Evolutionary conservation across 78 protist species (phyloP), one percentile per base, ranked within the genome.

Genomic region (Capsaspora owczarzaki): DNA sequence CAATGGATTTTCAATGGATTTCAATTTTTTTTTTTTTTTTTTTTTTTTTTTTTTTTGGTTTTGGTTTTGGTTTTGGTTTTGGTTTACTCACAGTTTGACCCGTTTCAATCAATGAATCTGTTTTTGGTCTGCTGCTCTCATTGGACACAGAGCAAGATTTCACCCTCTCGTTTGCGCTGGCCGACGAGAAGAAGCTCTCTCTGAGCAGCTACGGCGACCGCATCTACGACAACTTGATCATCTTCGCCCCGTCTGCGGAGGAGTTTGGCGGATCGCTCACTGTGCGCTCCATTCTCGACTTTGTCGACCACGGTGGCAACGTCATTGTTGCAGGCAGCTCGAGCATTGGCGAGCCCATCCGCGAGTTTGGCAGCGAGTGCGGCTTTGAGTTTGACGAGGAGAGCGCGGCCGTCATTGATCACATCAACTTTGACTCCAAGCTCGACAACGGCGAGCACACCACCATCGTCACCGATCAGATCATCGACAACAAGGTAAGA

Each of bases 331-430:
- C 90, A 2, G 90, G 74, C 61, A 35, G 46, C 49, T 19, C 61
- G n/a, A 42, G 42, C 19, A 41, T 85, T 25, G 56, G 87, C 27
- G 94, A 87, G 31, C 83, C 89, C 31, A 44, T 88, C 61, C 87
- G 90, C 78, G 91, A 87, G 68, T 41, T 91, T 42, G 89, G 90
- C 25, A 23, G 76, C 33, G 89, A 85, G 56, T 78, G 87, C 78
- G 90, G 90, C 66, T 61, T 87, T 41, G 91, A 85, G 51, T 83
- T 85, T 61, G 90, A 88, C 82, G 91, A 87, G 53, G 87, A 83
- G 47, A 41, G 41, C 35, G 22, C 85, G 16, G 27, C 29, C 29
- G 89, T 91, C 49, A 81, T 74, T 33, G 94, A 91, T 79, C 91
- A 87, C 79, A 25, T 70, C 78, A 87, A 85, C 83, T 87, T 35